Evolutionary conservation across 2,329 filamentous ascomycete species (phyloP).

Genomic region (Penicillium griseofulvum): DNA sequence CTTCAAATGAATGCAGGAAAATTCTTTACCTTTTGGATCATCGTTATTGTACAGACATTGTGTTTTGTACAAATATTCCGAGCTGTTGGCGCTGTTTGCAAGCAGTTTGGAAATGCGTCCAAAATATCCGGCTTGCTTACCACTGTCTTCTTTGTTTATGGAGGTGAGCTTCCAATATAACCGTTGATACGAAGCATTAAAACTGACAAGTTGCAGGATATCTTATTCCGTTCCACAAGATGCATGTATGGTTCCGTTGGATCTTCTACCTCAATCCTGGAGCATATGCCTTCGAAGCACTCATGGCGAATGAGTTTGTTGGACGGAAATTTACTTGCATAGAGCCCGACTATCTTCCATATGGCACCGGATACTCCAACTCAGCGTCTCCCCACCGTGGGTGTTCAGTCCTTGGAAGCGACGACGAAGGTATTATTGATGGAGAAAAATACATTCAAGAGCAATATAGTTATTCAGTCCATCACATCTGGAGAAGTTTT

Average conservation of each 20-base stretch:
- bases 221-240: conserved; percentile 57
- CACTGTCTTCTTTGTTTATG: conserved; percentile 54
- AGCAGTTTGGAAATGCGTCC: conserved; percentile 47
- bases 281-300: conserved; percentile 64
- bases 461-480: conserved; percentile 53
- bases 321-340: conserved; percentile 53
- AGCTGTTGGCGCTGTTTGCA: conserved; percentile 46
- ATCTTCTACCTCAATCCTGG: conserved; percentile 63
- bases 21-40: conserved; percentile 59
- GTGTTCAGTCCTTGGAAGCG: conserved; percentile 32
- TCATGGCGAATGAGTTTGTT: conserved; percentile 69
- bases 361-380: conserved; percentile 41
- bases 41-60: conserved; percentile 52
- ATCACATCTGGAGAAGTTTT: conserved; percentile 68
- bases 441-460: conserved; percentile 55
- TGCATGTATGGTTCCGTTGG: conserved; percentile 63
- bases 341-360: conserved; percentile 49
- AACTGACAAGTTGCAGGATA: conserved; percentile 45
- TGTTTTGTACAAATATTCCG: conserved; percentile 53
- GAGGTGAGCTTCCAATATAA: conserved; percentile 19
- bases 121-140: conserved; percentile 46
- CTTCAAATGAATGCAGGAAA: conserved; percentile 55
- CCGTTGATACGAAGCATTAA: too few relatives aligned
- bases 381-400: conserved; percentile 26
- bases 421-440: conserved; percentile 37